These are phyloP conservation scores for Houttuynia cordata DNA, from an alignment of 164 flowering plant genomes.

Conservation along the genomic window DNA sequence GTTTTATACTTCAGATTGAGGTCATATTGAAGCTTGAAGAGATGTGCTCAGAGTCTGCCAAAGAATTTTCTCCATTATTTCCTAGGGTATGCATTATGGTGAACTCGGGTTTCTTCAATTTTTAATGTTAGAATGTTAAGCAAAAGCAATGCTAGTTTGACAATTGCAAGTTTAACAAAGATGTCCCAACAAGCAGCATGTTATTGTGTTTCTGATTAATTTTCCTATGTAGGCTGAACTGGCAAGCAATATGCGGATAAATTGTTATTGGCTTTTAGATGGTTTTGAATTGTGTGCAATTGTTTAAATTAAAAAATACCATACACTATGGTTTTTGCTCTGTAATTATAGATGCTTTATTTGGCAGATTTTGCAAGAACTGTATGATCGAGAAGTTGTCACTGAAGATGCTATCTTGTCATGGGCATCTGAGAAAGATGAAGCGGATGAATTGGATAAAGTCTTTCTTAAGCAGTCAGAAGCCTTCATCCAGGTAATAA, in stretches of 20 bases:
- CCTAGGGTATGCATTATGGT: slow-evolving; percentile 31
- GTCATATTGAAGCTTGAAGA: slow-evolving; percentile 89
- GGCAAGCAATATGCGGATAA: too few relatives aligned
- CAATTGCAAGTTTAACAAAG: too few relatives aligned
- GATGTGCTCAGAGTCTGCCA: slow-evolving; percentile 69
- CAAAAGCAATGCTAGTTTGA: neutral
- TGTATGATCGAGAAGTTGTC: slow-evolving; percentile 66
- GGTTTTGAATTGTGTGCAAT: neutral
- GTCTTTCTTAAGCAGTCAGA: slow-evolving; percentile 65
- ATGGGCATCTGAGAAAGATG: slow-evolving; percentile 83
- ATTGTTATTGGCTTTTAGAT: neutral
- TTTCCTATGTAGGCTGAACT: too few relatives aligned
- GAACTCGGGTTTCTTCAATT: neutral
- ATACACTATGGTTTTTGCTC: neutral
- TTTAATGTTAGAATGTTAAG: neutral
- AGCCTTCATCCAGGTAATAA: slow-evolving; percentile 47
- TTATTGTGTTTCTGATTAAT: too few relatives aligned
- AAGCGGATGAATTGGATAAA: slow-evolving; percentile 80
- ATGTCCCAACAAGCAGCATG: too few relatives aligned
- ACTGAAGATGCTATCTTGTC: slow-evolving; percentile 75
- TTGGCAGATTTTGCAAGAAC: slow-evolving; percentile 50
- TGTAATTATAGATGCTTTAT: neutral
- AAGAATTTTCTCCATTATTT: slow-evolving; percentile 59
- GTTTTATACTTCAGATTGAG: slow-evolving; percentile 50
- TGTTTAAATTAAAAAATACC: neutral